Evolutionary conservation across 2,329 filamentous ascomycete species (phyloP), one percentile per base, ranked within the genome.

Genomic region (Pezicula neosporulosa): DNA sequence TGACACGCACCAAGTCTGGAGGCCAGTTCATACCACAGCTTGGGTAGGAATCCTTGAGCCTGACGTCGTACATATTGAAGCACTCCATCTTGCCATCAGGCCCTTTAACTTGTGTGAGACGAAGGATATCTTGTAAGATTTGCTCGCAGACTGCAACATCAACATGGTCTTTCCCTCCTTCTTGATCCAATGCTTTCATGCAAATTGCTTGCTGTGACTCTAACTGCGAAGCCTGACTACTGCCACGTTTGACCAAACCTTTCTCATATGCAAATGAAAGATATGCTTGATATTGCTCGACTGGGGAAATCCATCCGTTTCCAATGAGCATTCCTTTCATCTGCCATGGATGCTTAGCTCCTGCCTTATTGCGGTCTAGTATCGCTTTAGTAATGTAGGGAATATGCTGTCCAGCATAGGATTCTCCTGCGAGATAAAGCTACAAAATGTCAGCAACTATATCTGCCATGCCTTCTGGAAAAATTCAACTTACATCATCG

Each of bases 1-100:
- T 89, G 19, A 99, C 81, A 46, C 80, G 67, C 44, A 71, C 70
- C 63, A 99, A 77, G 71, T 99, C 94, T 57, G 91, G 88, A 30
- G 94, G 94, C 95, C 95, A 99, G 73, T 91, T 93, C 92, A 96
- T 96, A 60, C 94, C 94, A 68, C 94, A 99, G 56, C 86, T 87
- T 4, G 89, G 87, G 68, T 82, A 90, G 6, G 74, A 74, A 69
- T 99, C 94, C 57, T 77, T 85, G 44, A 97, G 78, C 44, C 93
- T 89, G 48, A 97, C 81, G 68, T 99, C 94, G 70, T 99, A 99
- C 90, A 97, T 97, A 73, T 99, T 99, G 67, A 85, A 69, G 69
- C 95, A 99, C 63, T 83, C 69, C 42, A 48, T 54, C 39, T 80
- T 68, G 46, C 77, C 76, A 50, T 79, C 69, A 18, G 76, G 74